Evolutionary conservation across 176 grass and related monocot species (phyloP).

Genomic region (Oryza australiensis): DNA sequence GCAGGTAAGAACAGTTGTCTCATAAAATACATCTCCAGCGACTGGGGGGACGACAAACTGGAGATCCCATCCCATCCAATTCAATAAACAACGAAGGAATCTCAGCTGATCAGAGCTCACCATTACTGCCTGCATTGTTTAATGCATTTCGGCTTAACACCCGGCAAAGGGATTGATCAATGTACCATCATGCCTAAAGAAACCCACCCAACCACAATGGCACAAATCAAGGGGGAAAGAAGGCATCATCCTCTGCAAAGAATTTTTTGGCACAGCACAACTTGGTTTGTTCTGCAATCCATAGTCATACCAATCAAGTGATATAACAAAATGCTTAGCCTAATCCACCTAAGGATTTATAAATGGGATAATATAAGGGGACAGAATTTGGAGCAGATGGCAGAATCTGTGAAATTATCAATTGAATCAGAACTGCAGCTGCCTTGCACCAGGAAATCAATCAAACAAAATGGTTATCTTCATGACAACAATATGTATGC

Average conservation of each 20-base stretch:
- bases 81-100: slow-evolving; percentile 42
- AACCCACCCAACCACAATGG: slow-evolving; percentile 2
- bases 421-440: slow-evolving; percentile 3
- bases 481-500: not conserved
- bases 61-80: slow-evolving; percentile 39
- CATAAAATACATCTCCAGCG: slow-evolving; percentile 41
- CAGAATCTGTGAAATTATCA: not conserved
- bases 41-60: slow-evolving; percentile 38
- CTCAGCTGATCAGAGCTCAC: slow-evolving; percentile 17
- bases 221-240: slow-evolving; percentile 24
- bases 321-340: not conserved
- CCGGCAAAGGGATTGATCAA: slow-evolving; percentile 26
- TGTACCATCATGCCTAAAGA: slow-evolving; percentile 28
- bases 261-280: slow-evolving; percentile 21
- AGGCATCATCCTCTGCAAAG: slow-evolving; percentile 5
- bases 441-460: not conserved
- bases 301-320: slow-evolving; percentile 34
- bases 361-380: not conserved
- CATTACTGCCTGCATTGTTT: slow-evolving; percentile 38
- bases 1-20: slow-evolving; percentile 30
- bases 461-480: not conserved
- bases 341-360: slow-evolving; percentile 3
- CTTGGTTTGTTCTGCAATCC: slow-evolving; percentile 33
- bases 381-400: not conserved
- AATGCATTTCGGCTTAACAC: slow-evolving; percentile 1